phyloP scores from a whole-genome alignment of 192 early-diverging fungal genomes.

The Dissophora ornata region DNA sequence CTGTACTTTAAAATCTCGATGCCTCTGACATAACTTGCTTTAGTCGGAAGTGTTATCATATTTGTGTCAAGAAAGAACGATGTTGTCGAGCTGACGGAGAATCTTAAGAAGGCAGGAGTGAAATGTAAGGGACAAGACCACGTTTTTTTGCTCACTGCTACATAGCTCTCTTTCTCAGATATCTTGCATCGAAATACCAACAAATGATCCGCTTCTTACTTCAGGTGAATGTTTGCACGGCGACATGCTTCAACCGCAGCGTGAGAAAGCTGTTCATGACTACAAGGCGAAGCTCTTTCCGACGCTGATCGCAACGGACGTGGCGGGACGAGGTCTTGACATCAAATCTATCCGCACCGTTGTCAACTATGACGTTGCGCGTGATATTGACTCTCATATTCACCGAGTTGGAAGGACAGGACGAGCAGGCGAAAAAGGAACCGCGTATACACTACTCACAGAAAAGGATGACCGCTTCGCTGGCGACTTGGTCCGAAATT shows the following conservation, averaged over 20 bases:
- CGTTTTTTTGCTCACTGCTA: neutral
- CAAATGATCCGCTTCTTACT: neutral
- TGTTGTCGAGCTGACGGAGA: constrained; percentile 75
- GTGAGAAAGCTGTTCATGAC: constrained; percentile 77
- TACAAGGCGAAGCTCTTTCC: constrained; percentile 71
- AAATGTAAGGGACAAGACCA: too few species aligned
- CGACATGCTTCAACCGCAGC: constrained; percentile 79
- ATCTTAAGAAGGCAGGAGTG: constrained; percentile 68
- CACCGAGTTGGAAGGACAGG: constrained; percentile 83
- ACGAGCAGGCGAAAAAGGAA: constrained; percentile 76
- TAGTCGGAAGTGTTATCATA: constrained; percentile 77
- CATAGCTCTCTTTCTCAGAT: neutral
- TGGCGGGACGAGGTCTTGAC: constrained; percentile 84
- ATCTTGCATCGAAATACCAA: too few species aligned
- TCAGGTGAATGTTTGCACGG: constrained; percentile 76
- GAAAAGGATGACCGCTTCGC: constrained; percentile 75
- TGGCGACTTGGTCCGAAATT: constrained; percentile 68
- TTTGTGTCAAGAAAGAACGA: constrained; percentile 81
- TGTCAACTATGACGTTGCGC: constrained; percentile 83
- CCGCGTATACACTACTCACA: constrained; percentile 70
- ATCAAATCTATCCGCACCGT: constrained; percentile 80
- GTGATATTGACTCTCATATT: constrained; percentile 87
- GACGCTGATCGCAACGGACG: constrained; percentile 74
- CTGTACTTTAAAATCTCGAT: neutral
- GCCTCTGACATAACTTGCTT: neutral